phyloP scores from a whole-genome alignment of 1,139 yeast genomes.

The Magnusiomyces magnusii region DNA sequence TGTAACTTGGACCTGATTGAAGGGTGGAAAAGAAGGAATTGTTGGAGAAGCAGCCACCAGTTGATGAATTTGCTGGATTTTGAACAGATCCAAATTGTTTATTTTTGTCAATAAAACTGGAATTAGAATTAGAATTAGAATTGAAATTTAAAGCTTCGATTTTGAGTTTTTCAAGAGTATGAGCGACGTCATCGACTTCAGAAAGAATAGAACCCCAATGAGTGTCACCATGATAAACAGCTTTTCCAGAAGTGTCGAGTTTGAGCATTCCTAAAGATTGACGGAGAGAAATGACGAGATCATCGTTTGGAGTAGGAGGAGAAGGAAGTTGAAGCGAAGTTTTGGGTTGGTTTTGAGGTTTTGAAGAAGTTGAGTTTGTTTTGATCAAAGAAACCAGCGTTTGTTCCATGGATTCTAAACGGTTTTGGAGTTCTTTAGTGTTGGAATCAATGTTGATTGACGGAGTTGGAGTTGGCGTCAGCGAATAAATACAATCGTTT shows the following conservation, averaged over 20 bases:
- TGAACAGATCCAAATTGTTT: neutral
- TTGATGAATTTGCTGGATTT: slow-evolving; percentile 6
- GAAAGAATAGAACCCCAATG: slow-evolving; percentile 33
- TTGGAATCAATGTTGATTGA: neutral
- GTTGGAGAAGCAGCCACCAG: slow-evolving; percentile 10
- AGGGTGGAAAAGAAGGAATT: slow-evolving; percentile 4
- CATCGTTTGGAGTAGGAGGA: slow-evolving; percentile 2
- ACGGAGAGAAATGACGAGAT: slow-evolving; percentile 22
- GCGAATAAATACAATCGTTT: slow-evolving; percentile 24
- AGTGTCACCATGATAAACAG: slow-evolving; percentile 34
- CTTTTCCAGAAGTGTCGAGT: slow-evolving; percentile 30
- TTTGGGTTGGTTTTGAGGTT: neutral
- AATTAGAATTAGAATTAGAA: no score
- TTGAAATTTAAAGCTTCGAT: no score
- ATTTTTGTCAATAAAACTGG: no score
- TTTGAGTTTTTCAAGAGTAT: slow-evolving; percentile 22
- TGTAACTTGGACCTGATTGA: slow-evolving; percentile 11
- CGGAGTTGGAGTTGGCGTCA: no score
- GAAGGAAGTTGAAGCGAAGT: neutral
- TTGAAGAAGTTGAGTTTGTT: slow-evolving; percentile 8
- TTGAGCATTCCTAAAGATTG: slow-evolving; percentile 34
- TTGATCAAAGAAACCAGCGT: slow-evolving; percentile 25
- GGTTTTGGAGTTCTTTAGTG: slow-evolving; percentile 1
- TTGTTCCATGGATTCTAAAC: slow-evolving; percentile 30
- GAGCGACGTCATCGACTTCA: slow-evolving; percentile 30